Evolutionary conservation across 176 grass and related monocot species (phyloP).

Genomic region (Leersia perrieri): DNA sequence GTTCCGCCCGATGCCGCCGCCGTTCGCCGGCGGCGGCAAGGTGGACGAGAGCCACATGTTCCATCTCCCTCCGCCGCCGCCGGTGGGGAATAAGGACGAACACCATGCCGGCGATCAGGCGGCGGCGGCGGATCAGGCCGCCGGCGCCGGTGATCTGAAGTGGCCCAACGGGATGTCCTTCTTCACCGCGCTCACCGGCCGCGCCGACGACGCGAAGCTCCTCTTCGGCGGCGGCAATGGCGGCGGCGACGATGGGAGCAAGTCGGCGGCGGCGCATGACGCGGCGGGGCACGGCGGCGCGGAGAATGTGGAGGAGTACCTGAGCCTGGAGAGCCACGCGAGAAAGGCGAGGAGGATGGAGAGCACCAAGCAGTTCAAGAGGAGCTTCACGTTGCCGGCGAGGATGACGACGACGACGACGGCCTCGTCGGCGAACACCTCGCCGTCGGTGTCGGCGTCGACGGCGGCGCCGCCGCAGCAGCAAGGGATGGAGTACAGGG

Average conservation of each 20-base stretch:
- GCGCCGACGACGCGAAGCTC: conserved; percentile 78
- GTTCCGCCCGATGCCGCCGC: conserved; percentile 28
- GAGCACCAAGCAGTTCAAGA: conserved; percentile 71
- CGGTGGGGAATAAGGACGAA: no score
- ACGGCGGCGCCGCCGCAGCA: conserved; percentile 31
- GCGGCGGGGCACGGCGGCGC: conserved; percentile 37
- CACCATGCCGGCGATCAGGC: no score
- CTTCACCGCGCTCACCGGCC: conserved; percentile 89
- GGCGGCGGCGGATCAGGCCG: no score
- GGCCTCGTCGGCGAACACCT: no score
- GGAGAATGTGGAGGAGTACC: conserved; percentile 69
- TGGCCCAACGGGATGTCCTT: conserved; percentile 96
- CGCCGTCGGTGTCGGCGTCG: conserved; percentile 42
- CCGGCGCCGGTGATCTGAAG: conserved; percentile 49
- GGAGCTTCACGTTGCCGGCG: conserved; percentile 91
- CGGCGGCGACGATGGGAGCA: not conserved
- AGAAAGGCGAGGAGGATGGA: conserved; percentile 76
- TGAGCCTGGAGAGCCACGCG: conserved; percentile 84
- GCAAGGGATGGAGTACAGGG: conserved; percentile 80
- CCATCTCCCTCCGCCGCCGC: conserved; percentile 45
- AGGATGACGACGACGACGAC: conserved; percentile 71
- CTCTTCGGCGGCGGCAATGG: conserved; percentile 41
- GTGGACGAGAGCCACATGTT: conserved; percentile 48
- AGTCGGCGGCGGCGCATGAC: conserved; percentile 17
- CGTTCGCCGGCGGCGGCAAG: conserved; percentile 10